Conservation (phyloP, 23 red algal genomes). For the Gracilariopsis chorda region DNA sequence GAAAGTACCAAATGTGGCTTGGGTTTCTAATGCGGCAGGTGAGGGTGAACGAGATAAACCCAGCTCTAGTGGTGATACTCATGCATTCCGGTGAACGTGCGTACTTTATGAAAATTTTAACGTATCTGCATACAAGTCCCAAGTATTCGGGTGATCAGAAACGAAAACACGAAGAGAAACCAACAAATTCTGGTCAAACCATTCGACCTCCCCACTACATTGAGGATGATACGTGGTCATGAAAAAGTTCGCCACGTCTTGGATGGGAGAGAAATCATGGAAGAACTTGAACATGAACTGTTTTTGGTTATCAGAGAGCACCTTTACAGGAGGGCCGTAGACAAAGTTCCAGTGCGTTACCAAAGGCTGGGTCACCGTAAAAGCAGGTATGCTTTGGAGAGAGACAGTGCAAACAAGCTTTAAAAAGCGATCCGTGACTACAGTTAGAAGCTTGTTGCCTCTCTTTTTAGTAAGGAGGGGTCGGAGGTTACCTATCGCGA, state of each 20-base stretch:
- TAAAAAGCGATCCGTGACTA: no score
- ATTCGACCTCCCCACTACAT: background rate
- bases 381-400: background rate
- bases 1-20: no score
- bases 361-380: background rate
- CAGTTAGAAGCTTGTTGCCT: no score
- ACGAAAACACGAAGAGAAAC: background rate
- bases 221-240: background rate
- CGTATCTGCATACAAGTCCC: background rate
- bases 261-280: background rate
- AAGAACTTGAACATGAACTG: no score
- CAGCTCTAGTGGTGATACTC: background rate
- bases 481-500: no score
- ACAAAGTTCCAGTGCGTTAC: no score
- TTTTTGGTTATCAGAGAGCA: no score
- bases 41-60: background rate
- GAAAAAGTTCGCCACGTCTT: background rate
- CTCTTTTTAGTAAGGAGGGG: no score
- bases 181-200: no score
- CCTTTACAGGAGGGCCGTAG: no score
- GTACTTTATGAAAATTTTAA: conserved; percentile 12
- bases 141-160: background rate
- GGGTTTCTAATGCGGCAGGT: no score
- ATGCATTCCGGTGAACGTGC: background rate
- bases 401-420: no score